Evolutionary conservation across 345 rosid genomes (phyloP).

Genomic region (Noccaea bulbosa): DNA sequence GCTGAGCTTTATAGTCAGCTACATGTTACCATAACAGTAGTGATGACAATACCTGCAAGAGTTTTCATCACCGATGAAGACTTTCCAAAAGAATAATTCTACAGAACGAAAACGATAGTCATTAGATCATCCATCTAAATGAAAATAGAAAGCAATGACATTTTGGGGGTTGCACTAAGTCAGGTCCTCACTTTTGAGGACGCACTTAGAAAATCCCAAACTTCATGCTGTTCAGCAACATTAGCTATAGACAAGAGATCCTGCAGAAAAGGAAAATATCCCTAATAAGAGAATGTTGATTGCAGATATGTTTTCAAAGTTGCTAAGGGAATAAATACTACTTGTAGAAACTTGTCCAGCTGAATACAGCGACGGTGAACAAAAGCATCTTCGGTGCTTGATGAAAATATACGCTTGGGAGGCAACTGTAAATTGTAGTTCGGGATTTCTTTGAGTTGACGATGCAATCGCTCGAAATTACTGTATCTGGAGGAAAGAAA

Average conservation of each 20-base stretch:
- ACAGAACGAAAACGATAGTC: slow-evolving; percentile 43
- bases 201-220: slow-evolving; percentile 94
- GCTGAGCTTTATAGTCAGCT: not conserved
- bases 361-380: slow-evolving; percentile 98
- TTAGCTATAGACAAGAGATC: slow-evolving; percentile 95
- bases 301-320: slow-evolving; percentile 26
- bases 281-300: slow-evolving; percentile 19
- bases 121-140: slow-evolving; percentile 33
- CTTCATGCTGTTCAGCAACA: slow-evolving; percentile 99
- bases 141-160: slow-evolving; percentile 8
- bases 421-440: slow-evolving; percentile 96
- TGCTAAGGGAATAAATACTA: slow-evolving; percentile 42
- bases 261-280: slow-evolving; percentile 49
- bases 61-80: slow-evolving; percentile 93
- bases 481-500: slow-evolving; percentile 71
- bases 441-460: slow-evolving; percentile 94
- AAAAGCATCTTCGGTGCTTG: slow-evolving; percentile 97
- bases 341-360: slow-evolving; percentile 93
- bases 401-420: slow-evolving; percentile 98
- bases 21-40: slow-evolving; percentile 12
- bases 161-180: slow-evolving; percentile 9
- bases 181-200: slow-evolving; percentile 75
- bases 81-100: slow-evolving; percentile 96
- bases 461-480: slow-evolving; percentile 91
- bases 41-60: slow-evolving; percentile 70